These are phyloP conservation scores for Penicillium digitatum DNA, from an alignment of 2,329 filamentous ascomycete genomes.

Conservation along the genomic window DNA sequence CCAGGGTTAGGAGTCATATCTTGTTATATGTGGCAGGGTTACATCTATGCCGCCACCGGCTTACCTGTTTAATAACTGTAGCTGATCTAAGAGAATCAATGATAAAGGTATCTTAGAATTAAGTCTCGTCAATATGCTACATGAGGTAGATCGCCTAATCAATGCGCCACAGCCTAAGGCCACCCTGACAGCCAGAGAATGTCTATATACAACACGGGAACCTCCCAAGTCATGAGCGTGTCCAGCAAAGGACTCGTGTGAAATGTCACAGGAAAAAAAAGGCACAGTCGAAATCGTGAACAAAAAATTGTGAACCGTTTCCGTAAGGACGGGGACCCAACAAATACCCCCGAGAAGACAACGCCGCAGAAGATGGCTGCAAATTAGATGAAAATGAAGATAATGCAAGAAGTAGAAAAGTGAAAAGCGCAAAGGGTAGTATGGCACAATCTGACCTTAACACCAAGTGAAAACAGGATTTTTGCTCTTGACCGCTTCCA, in stretches of 20 bases:
- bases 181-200: constrained; percentile 23
- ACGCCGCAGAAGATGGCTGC: constrained; percentile 18
- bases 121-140: constrained; percentile 30
- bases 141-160: constrained; percentile 23
- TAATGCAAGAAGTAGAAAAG: constrained; percentile 16
- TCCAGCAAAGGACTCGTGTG: constrained; percentile 14
- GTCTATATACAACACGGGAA: constrained; percentile 37
- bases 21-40: neutral
- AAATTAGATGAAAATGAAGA: constrained; percentile 17
- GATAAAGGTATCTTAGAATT: constrained; percentile 28
- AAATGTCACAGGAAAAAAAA: constrained; percentile 28
- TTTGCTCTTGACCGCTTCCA: constrained; percentile 92
- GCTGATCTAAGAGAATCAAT: neutral
- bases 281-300: constrained; percentile 1
- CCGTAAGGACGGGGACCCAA: neutral
- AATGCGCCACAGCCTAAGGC: constrained; percentile 24
- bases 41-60: neutral
- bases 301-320: neutral
- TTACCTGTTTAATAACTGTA: neutral
- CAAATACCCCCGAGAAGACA: constrained; percentile 12
- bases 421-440: constrained; percentile 1
- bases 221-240: constrained; percentile 24
- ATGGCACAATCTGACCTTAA: constrained; percentile 44
- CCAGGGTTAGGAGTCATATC: neutral
- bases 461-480: constrained; percentile 99